phyloP scores from a whole-genome alignment of 1,284 basidiomycete species.

The Clitocybe nebularis region DNA sequence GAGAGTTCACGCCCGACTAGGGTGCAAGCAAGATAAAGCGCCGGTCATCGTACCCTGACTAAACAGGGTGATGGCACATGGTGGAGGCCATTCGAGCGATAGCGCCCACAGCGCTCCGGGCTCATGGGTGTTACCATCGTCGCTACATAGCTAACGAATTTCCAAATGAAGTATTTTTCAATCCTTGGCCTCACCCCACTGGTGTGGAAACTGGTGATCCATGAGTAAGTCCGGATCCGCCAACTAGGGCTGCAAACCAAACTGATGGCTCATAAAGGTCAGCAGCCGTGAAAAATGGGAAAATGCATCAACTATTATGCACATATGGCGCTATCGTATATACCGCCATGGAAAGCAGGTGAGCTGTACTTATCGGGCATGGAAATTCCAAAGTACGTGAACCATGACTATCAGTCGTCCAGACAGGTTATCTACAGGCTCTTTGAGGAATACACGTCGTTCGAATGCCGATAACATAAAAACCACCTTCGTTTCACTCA shows the following conservation, averaged over 20 bases:
- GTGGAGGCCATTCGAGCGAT: no score
- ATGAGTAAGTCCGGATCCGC: conserved; percentile 7
- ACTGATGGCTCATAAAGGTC: conserved; percentile 11
- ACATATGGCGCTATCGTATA: conserved; percentile 11
- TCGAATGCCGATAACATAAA: conserved; percentile 2
- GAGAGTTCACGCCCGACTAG: no score
- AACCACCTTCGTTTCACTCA: neutral
- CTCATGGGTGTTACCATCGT: no score
- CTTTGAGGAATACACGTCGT: no score
- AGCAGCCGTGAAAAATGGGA: conserved; percentile 18
- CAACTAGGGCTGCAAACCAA: conserved; percentile 12
- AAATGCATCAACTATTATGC: conserved; percentile 10
- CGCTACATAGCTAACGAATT: no score
- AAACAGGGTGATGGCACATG: no score
- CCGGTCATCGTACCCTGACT: no score
- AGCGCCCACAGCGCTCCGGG: no score
- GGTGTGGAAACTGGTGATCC: conserved; percentile 2
- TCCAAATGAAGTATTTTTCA: no score
- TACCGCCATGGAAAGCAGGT: conserved; percentile 11
- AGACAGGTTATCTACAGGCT: neutral
- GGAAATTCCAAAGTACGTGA: no score
- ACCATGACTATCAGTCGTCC: neutral
- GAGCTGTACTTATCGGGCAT: conserved; percentile 1
- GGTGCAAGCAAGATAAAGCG: no score
- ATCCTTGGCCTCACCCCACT: no score